Base-by-base conservation (phyloP, 1,284 basidiomycete species). In the Pterulicium gracile region DNA sequence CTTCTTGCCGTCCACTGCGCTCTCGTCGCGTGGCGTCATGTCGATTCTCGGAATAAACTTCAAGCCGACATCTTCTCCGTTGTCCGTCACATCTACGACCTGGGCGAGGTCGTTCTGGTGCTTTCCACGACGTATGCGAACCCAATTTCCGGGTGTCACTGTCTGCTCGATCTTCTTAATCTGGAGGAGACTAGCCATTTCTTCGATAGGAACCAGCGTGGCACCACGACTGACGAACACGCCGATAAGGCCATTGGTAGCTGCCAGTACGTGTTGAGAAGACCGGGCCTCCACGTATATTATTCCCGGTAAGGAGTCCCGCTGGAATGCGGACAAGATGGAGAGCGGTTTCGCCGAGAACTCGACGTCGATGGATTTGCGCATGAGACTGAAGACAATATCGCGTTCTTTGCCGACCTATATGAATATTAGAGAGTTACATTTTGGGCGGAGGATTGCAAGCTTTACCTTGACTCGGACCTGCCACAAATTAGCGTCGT, bases 11-110 rank as follows among this genome's bases (percentile, higher is more conserved):
- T 86, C 86, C 19, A 77, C 62, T 3, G 70, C 67, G 4, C 65
- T 70, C 39, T 89, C 86, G 50, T 95, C 92, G 48, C 82, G 79
- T 19, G 93, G 93, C 50, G 87, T 91, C 49, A 98, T 72, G 66
- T 99, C 96, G 61, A 99, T 96, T 58, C 96, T 88, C 17, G 95
- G 95, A 50, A 99, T 80, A 60, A 97, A 93, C 61, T 92, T 89
- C 56, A 98, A 72, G 1, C 89, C 92, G 43, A 94, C 87, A 49
- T 92, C 90, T 60, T 98, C 92, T 46, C 92, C 93, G 50, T 93
- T 96, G 60, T 94, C 90, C 5, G 85, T 84, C 50, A 94, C 77
- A 58, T 97, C 94, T 63, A 96, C 74, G 43, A 99, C 89, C 62
- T 97, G 93, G 0, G 95, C 96, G 44, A 99, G 69, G 63, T 99